These are phyloP conservation scores for Globisporangium perplexum DNA, from an alignment of 352 stramenopile species.

Conservation along the genomic window DNA sequence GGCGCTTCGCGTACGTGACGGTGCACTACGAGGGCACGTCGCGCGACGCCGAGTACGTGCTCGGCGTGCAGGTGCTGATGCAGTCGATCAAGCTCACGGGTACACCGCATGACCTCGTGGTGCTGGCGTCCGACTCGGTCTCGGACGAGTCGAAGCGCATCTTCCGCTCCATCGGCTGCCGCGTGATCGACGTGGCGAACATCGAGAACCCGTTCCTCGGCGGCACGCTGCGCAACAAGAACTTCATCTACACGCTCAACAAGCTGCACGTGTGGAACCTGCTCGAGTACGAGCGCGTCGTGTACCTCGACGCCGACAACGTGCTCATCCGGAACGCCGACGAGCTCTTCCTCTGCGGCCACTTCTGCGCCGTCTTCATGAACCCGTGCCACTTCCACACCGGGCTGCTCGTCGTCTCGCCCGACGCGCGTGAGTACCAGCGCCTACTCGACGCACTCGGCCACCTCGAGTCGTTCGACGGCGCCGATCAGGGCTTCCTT, in stretches of 20 bases:
- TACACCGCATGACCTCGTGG: constrained; percentile 79
- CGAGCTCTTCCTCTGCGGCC: constrained; percentile 81
- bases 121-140: constrained; percentile 83
- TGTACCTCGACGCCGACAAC: constrained; percentile 91
- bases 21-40: constrained; percentile 84
- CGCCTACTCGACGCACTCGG: constrained; percentile 58
- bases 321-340: constrained; percentile 86
- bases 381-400: constrained; percentile 91
- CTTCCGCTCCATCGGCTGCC: constrained; percentile 79
- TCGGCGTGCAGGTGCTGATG: constrained; percentile 81
- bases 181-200: constrained; percentile 81
- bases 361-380: constrained; percentile 89
- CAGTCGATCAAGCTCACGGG: constrained; percentile 83
- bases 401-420: constrained; percentile 78
- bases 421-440: constrained; percentile 61
- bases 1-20: constrained; percentile 81
- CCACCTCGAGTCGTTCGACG: constrained; percentile 66
- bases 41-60: constrained; percentile 78
- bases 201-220: constrained; percentile 85
- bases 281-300: constrained; percentile 86
- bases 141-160: constrained; percentile 63
- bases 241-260: constrained; percentile 90
- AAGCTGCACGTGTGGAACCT: constrained; percentile 90
- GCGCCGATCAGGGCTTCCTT: constrained; percentile 83
- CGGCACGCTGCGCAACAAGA: constrained; percentile 74